Conservation (phyloP, 2,329 filamentous ascomycete species). For the Trichoderma polysporum region DNA sequence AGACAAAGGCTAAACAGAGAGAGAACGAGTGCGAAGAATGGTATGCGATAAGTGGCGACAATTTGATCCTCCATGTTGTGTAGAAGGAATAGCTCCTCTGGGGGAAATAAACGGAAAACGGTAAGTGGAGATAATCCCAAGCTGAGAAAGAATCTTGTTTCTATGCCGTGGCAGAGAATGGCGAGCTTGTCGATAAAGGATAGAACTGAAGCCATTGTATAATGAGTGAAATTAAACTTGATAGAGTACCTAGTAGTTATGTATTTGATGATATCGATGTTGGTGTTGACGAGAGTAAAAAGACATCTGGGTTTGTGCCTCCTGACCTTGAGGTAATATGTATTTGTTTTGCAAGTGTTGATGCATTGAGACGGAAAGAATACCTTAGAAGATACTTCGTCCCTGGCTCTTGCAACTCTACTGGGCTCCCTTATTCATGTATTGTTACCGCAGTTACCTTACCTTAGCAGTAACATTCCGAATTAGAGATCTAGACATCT, state of each 20-base stretch:
- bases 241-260: not conserved
- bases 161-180: not conserved
- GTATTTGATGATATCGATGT: not conserved
- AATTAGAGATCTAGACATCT: not conserved
- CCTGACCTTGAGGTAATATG: not conserved
- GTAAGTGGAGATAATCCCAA: not conserved
- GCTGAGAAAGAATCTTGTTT: not conserved
- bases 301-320: not conserved
- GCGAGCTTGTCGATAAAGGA: not conserved
- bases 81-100: not conserved
- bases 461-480: not conserved
- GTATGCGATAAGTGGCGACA: too few relatives aligned
- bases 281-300: not conserved
- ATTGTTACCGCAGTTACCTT: too few relatives aligned
- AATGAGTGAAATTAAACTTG: not conserved
- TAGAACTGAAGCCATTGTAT: not conserved
- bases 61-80: too few relatives aligned
- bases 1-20: not conserved
- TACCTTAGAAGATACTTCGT: too few relatives aligned
- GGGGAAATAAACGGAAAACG: not conserved
- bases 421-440: too few relatives aligned
- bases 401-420: too few relatives aligned
- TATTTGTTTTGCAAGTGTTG: not conserved
- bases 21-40: not conserved
- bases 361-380: too few relatives aligned